phyloP scores from a whole-genome alignment of 2,329 filamentous ascomycete species.

The Xylaria sp. region DNA sequence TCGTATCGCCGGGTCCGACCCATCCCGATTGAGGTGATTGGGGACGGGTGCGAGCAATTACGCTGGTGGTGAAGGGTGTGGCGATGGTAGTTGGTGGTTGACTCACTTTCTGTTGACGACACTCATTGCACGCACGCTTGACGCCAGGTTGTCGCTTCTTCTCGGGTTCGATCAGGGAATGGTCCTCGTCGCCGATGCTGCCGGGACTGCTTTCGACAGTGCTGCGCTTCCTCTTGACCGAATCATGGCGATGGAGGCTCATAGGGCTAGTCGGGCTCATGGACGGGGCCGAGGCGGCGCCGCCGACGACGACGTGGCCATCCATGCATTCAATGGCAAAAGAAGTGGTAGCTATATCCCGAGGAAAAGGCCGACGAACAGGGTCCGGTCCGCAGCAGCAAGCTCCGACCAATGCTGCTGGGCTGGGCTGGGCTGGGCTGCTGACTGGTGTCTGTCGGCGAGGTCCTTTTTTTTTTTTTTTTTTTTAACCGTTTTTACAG shows the following conservation, averaged over 20 bases:
- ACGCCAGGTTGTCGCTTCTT: constrained; percentile 74
- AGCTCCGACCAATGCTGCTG: constrained; percentile 33
- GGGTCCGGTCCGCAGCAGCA: constrained; percentile 36
- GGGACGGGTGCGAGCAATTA: constrained; percentile 4
- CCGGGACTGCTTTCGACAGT: constrained; percentile 70
- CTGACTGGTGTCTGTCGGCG: constrained; percentile 32
- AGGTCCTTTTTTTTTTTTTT: constrained; percentile 27
- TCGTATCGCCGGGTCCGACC: constrained; percentile 6
- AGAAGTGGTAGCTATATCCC: constrained; percentile 33
- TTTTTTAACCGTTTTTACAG: constrained; percentile 7
- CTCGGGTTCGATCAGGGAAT: constrained; percentile 64
- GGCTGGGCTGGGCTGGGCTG: constrained; percentile 22
- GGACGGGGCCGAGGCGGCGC: constrained; percentile 59
- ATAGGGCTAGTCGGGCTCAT: constrained; percentile 67
- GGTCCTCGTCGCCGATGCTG: constrained; percentile 67
- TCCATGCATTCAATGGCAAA: constrained; percentile 56
- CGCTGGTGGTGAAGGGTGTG: constrained; percentile 6
- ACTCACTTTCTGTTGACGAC: constrained; percentile 84
- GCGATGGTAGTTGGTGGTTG: constrained; percentile 18
- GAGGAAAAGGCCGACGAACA: constrained; percentile 22
- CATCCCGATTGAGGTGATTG: constrained; percentile 15
- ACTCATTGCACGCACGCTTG: constrained; percentile 86
- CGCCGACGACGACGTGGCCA: constrained; percentile 56
- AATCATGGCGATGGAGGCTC: constrained; percentile 60
- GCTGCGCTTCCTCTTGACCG: constrained; percentile 70